A percentile compares a stretch with the other conserved stretches of the same genome.
Conservation (phyloP, 805 yeast species). For the Sugiyamaella lignohabitans region DNA sequence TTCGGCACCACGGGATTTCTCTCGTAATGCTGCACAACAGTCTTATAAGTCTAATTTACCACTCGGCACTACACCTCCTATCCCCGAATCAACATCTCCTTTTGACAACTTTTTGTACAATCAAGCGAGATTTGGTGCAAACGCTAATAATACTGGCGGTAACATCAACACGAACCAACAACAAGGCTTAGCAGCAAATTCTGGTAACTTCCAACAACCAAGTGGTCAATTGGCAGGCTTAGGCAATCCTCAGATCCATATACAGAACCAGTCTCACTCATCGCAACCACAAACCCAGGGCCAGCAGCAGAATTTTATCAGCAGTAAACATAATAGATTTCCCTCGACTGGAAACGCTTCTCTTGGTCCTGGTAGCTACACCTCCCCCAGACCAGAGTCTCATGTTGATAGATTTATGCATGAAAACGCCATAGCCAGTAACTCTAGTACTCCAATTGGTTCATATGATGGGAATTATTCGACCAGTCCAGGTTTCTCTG, state of each 20-base stretch:
- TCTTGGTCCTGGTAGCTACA: slow-evolving; percentile 3
- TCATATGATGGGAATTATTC: slow-evolving; percentile 12
- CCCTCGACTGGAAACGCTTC: slow-evolving; percentile 4
- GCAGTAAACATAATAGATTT: slow-evolving; percentile 1
- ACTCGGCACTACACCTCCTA: slow-evolving; percentile 24
- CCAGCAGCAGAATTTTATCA: not conserved
- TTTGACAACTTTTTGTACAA: slow-evolving; percentile 25
- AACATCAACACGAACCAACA: slow-evolving; percentile 1
- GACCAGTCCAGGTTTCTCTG: slow-evolving; percentile 1
- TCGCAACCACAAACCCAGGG: not conserved
- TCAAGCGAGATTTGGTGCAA: slow-evolving; percentile 4
- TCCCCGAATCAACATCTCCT: slow-evolving; percentile 26
- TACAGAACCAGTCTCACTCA: not conserved
- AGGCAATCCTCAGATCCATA: not conserved
- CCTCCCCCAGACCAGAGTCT: slow-evolving; percentile 16
- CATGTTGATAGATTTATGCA: slow-evolving; percentile 25
- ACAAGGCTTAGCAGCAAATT: too few species aligned
- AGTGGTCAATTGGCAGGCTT: not conserved
- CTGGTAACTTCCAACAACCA: not conserved
- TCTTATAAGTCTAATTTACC: not conserved
- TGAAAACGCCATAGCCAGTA: slow-evolving; percentile 19
- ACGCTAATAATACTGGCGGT: not conserved
- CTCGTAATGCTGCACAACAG: not conserved
- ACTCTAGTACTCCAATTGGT: slow-evolving; percentile 12
- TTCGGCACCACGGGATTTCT: not conserved